phyloP scores from a whole-genome alignment of 2,329 filamentous ascomycete genomes.

The Pyrenophora seminiperda region DNA sequence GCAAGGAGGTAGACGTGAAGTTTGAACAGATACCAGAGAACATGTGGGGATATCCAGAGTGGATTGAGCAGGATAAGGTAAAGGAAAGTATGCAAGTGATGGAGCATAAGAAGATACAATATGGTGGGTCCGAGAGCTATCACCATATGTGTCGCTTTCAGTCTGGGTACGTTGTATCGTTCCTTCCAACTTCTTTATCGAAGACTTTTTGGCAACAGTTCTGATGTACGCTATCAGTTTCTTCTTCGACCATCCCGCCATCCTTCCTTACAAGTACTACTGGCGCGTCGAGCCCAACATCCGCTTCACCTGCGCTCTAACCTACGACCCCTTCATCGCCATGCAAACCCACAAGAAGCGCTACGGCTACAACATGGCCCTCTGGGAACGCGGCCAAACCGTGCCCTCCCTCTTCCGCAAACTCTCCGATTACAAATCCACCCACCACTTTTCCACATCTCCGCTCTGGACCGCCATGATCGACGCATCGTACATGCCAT shows the following conservation, averaged over 20 bases:
- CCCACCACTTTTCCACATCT: slow-evolving; percentile 11
- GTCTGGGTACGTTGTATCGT: slow-evolving; percentile 28
- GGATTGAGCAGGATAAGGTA: slow-evolving; percentile 51
- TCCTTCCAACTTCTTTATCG: neutral
- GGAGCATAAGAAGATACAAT: slow-evolving; percentile 78
- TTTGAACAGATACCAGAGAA: slow-evolving; percentile 87
- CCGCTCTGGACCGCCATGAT: slow-evolving; percentile 24
- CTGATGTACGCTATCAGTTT: too few relatives aligned
- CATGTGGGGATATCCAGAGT: slow-evolving; percentile 82
- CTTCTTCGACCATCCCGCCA: slow-evolving; percentile 91
- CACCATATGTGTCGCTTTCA: slow-evolving; percentile 99
- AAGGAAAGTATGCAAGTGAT: slow-evolving; percentile 76
- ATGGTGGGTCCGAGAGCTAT: slow-evolving; percentile 82
- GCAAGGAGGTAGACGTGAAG: slow-evolving; percentile 69
- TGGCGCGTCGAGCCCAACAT: slow-evolving; percentile 98
- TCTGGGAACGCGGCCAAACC: slow-evolving; percentile 89
- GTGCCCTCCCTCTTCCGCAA: slow-evolving; percentile 63
- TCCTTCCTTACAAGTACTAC: slow-evolving; percentile 82
- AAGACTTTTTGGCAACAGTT: too few relatives aligned
- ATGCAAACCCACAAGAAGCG: slow-evolving; percentile 97
- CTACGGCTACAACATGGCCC: slow-evolving; percentile 94
- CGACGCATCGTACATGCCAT: slow-evolving; percentile 18
- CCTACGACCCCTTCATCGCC: slow-evolving; percentile 95
- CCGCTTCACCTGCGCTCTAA: slow-evolving; percentile 95
- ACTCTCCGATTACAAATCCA: slow-evolving; percentile 18